Evolutionary conservation across 2,329 filamentous ascomycete species (phyloP), one percentile per base, ranked within the genome.

Genomic region (Chrysosporium queenslandicum): DNA sequence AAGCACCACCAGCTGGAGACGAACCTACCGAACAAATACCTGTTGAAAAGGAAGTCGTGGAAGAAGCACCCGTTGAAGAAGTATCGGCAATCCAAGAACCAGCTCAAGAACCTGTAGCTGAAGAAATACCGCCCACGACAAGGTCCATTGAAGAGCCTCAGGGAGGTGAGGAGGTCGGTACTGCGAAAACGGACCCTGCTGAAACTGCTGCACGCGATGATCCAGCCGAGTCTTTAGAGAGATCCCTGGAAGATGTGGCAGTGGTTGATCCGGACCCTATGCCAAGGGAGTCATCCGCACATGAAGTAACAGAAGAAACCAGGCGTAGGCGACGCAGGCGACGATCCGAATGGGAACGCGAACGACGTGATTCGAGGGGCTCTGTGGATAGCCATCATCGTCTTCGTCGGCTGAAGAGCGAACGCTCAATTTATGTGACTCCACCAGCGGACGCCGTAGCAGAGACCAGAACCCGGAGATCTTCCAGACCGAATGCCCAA

Each of bases 301-400:
- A 39, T 9, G 55, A 56, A 23, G 36, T 53, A 27, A 42, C 39
- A 18, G 59, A 55, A 18, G 49, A 41, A 20, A 40, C 21, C 23
- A 45, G 34, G 46, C 54, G 58, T 3, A 55, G 56, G 43, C 39
- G 59, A 52, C 25, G 53, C 29, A 64, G 63, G 49, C 67, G 59
- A 46, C 67, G 65, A 2, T 59, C 63, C 6, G 60, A 57, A 11
- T 53, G 58, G 23, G 64, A 66, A 1, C 61, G 62, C 21, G 67
- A 69, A 25, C 64, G 64, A 50, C 63, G 64, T 7, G 60, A 62
- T 36, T 69, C 68, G 3, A 71, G 65, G 48, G 60, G 62, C 23
- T 71, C 67, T 2, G 65, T 63, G 4, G 68, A 71, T 47, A 63
- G 59, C 5, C 63, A 61, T 37, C 58, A 56, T 7, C 56, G 59